phyloP scores from a whole-genome alignment of 257 asterid species.

The Nicotiana benthamiana region DNA sequence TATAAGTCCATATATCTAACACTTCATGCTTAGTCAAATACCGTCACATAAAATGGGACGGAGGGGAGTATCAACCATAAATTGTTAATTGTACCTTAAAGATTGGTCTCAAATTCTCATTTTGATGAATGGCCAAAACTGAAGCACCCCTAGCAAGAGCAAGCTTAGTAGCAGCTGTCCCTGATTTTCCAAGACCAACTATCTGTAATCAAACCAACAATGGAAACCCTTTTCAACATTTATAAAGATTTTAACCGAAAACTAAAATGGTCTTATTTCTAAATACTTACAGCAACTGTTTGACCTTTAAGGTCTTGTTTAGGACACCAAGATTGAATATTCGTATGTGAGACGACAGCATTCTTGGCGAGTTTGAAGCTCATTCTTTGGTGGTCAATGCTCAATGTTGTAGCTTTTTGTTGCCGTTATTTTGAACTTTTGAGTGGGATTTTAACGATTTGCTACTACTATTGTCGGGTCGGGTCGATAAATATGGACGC shows the following conservation, averaged over 20 bases:
- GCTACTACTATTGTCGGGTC: no score
- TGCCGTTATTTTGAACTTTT: no score
- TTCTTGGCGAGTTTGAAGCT: not conserved
- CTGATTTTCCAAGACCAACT: slow-evolving; percentile 37
- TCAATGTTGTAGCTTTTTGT: not conserved
- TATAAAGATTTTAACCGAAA: not conserved
- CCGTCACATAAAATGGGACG: no score
- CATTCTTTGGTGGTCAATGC: not conserved
- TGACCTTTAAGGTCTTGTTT: slow-evolving; percentile 29
- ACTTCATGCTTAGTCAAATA: no score
- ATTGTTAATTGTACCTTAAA: not conserved
- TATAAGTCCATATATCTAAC: no score
- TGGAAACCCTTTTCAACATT: not conserved
- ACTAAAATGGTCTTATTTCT: not conserved
- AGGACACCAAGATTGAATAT: slow-evolving; percentile 20
- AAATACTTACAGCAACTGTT: slow-evolving; percentile 28
- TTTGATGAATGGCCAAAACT: slow-evolving; percentile 32
- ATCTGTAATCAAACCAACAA: slow-evolving; percentile 5
- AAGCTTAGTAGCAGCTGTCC: slow-evolving; percentile 21
- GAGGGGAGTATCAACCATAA: not conserved
- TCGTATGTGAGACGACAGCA: slow-evolving; percentile 3
- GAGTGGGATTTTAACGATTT: no score
- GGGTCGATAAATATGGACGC: no score
- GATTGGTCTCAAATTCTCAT: slow-evolving; percentile 14
- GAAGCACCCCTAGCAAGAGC: slow-evolving; percentile 47